phyloP scores from a whole-genome alignment of 257 asterid species.

The Prunella vulgaris region DNA sequence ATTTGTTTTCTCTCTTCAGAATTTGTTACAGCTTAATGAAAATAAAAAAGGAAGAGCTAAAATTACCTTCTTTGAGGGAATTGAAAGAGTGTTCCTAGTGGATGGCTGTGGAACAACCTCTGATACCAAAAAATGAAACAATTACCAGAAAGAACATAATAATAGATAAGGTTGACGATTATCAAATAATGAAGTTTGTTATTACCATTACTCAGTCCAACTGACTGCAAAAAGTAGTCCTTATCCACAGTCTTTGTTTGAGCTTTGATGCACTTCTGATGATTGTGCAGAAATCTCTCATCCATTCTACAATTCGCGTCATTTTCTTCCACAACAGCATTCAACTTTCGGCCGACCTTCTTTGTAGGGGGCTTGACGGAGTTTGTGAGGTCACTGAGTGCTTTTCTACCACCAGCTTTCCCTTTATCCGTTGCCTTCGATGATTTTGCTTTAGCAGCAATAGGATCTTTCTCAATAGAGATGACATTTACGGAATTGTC shows the following conservation, averaged over 20 bases:
- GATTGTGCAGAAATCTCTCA: conserved; percentile 75
- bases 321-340: conserved; percentile 32
- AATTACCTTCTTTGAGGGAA: conserved; percentile 42
- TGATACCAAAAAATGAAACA: conserved; percentile 11
- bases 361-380: conserved; percentile 47
- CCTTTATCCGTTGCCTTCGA: conserved; percentile 49
- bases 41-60: background rate
- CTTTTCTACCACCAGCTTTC: conserved; percentile 57
- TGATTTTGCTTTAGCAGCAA: conserved; percentile 28
- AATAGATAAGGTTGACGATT: background rate
- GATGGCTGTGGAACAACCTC: conserved; percentile 23
- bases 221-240: conserved; percentile 49
- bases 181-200: background rate
- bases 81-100: conserved; percentile 28
- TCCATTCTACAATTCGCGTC: conserved; percentile 34
- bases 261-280: conserved; percentile 68
- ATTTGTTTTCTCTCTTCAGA: too few species aligned
- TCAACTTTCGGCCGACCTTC: conserved; percentile 37
- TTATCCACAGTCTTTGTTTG: conserved; percentile 37
- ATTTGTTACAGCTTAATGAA: background rate
- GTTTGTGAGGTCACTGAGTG: conserved; percentile 77
- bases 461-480: conserved; percentile 44
- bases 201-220: conserved; percentile 61
- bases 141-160: background rate
- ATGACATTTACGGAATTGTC: conserved; percentile 36